Evolutionary conservation across 2,329 filamentous ascomycete genomes (phyloP).

Genomic region (Fusarium verticillioides): DNA sequence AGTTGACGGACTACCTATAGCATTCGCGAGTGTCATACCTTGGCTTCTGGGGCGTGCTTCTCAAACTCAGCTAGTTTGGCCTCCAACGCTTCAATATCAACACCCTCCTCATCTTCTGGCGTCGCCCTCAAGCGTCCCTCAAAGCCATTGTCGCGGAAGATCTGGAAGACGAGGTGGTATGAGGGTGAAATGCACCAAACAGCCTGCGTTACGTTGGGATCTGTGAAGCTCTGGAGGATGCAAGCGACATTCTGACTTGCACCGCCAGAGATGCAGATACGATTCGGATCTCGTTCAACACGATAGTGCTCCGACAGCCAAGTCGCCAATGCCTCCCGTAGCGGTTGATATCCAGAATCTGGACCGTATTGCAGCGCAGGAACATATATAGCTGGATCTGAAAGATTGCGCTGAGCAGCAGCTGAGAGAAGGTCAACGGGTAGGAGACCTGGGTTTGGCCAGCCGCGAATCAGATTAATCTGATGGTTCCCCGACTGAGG

Average conservation of each 20-base stretch:
- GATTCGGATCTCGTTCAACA: conserved; percentile 56
- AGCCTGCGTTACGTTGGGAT: conserved; percentile 77
- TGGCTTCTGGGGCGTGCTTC: conserved; percentile 28
- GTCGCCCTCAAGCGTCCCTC: conserved; percentile 72
- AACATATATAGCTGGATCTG: conserved; percentile 66
- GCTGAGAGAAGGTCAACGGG: conserved; percentile 70
- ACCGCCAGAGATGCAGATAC: conserved; percentile 85
- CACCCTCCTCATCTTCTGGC: conserved; percentile 80
- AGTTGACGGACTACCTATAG: neutral
- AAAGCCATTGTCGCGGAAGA: conserved; percentile 86
- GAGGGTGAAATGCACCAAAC: conserved; percentile 86
- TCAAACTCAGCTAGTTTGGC: conserved; percentile 47
- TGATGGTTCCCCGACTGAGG: conserved; percentile 48
- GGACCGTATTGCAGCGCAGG: conserved; percentile 83
- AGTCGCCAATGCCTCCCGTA: conserved; percentile 73
- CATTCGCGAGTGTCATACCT: neutral
- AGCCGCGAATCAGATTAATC: conserved; percentile 76
- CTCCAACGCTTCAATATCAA: conserved; percentile 70
- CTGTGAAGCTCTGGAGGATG: conserved; percentile 82
- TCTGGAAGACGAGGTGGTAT: conserved; percentile 86
- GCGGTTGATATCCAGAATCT: conserved; percentile 77
- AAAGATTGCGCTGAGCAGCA: conserved; percentile 70
- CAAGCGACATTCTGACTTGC: conserved; percentile 85
- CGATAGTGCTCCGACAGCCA: conserved; percentile 77
- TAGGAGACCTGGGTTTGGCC: conserved; percentile 72